A percentile compares a stretch with the other conserved stretches of the same genome.
These are phyloP conservation scores for Herpotrichia juniperi DNA, from an alignment of 2,329 filamentous ascomycete genomes.

Conservation along the genomic window DNA sequence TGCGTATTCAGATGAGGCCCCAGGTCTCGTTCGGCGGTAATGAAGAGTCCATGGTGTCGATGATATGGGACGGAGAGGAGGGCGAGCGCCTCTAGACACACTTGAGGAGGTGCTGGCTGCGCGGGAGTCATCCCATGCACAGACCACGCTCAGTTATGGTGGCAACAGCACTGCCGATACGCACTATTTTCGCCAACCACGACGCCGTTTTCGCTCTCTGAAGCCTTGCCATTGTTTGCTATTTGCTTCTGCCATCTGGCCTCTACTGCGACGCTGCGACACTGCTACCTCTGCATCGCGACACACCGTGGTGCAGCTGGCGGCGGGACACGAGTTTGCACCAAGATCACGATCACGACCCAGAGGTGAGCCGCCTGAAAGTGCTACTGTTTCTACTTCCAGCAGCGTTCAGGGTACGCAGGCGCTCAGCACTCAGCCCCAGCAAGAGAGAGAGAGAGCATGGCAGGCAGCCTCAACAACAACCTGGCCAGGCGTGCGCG, in stretches of 20 bases:
- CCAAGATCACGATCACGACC: too few species aligned
- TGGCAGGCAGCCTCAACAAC: neutral
- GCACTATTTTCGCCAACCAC: constrained; percentile 1
- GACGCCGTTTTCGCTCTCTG: neutral
- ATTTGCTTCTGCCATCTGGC: neutral
- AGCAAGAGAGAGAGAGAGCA: neutral
- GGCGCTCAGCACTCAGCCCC: too few species aligned
- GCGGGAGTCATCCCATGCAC: neutral
- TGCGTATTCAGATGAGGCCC: constrained; percentile 37
- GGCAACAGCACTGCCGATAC: neutral
- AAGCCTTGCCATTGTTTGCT: neutral
- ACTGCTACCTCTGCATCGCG: neutral
- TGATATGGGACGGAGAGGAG: constrained; percentile 3
- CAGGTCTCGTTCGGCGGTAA: constrained; percentile 37
- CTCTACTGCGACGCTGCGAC: too few species aligned
- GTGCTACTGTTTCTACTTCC: too few species aligned
- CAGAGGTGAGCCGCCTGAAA: too few species aligned
- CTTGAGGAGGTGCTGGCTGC: neutral
- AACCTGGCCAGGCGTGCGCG: neutral
- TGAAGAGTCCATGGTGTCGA: constrained; percentile 39
- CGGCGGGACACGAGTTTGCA: neutral
- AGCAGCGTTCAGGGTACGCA: too few species aligned
- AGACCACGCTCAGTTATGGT: neutral
- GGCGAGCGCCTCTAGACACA: constrained; percentile 3
- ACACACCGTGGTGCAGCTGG: neutral